Conservation (phyloP, 2,329 filamentous ascomycete genomes). For the Colletotrichum salicis region DNA sequence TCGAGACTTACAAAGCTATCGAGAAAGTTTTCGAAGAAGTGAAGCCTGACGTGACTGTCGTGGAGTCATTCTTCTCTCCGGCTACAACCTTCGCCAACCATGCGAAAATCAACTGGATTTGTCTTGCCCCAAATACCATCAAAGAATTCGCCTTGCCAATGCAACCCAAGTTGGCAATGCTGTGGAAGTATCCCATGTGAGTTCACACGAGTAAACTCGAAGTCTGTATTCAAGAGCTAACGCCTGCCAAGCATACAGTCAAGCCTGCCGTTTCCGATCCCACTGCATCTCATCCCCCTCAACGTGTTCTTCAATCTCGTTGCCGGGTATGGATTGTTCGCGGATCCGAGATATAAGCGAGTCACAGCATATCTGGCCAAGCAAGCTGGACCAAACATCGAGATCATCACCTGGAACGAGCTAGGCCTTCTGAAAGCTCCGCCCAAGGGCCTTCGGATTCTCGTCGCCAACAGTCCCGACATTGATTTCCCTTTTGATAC, state of each 20-base stretch:
- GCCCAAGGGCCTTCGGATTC: neutral
- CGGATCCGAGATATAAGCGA: neutral
- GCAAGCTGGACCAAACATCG: slow-evolving; percentile 40
- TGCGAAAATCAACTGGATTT: slow-evolving; percentile 42
- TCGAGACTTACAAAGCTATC: neutral
- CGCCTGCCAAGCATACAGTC: slow-evolving; percentile 15
- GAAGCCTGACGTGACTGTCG: neutral
- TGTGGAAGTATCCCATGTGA: slow-evolving; percentile 34
- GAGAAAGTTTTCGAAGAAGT: neutral
- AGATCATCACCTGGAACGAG: slow-evolving; percentile 53
- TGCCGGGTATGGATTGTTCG: neutral
- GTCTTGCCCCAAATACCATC: slow-evolving; percentile 57
- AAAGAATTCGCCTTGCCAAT: slow-evolving; percentile 51
- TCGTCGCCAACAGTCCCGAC: slow-evolving; percentile 26
- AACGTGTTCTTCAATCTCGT: slow-evolving; percentile 22
- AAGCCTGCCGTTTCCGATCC: slow-evolving; percentile 34
- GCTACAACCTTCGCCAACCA: neutral
- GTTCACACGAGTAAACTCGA: neutral
- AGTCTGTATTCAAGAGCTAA: neutral
- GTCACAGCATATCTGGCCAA: neutral
- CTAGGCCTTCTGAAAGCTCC: slow-evolving; percentile 41
- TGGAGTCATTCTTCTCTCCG: neutral
- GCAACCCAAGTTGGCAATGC: slow-evolving; percentile 48
- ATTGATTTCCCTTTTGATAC: slow-evolving; percentile 22
- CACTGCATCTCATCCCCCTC: slow-evolving; percentile 9